These are phyloP conservation scores for Candida incommunis DNA, from an alignment of 805 yeast species.

Conservation along the genomic window DNA sequence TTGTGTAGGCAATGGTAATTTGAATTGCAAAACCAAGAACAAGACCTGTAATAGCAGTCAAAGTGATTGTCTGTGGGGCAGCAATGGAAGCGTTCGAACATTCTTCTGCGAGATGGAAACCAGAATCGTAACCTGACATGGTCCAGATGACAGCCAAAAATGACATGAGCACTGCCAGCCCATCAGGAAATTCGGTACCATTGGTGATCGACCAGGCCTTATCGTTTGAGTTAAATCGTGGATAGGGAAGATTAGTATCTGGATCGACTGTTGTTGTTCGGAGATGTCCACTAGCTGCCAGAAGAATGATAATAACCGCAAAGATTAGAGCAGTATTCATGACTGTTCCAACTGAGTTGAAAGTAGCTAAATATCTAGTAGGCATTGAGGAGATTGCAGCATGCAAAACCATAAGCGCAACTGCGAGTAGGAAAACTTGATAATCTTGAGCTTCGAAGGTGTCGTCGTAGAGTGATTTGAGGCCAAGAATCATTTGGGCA, in stretches of 20 bases:
- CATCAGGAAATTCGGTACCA: conserved; percentile 50
- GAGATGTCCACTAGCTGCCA: conserved; percentile 32
- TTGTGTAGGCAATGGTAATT: conserved; percentile 11
- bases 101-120: conserved; percentile 63
- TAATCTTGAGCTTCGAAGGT: conserved; percentile 31
- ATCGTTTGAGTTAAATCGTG: background rate
- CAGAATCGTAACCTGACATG: conserved; percentile 65
- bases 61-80: conserved; percentile 52
- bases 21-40: conserved; percentile 13
- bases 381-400: conserved; percentile 37
- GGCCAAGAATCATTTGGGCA: conserved; percentile 21
- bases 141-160: conserved; percentile 29
- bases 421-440: conserved; percentile 36
- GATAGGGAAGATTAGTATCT: conserved; percentile 14
- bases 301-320: conserved; percentile 38
- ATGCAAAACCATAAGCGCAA: conserved; percentile 36
- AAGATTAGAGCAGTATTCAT: conserved; percentile 35
- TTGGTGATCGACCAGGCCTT: conserved; percentile 20
- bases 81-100: conserved; percentile 49
- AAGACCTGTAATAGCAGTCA: conserved; percentile 38
- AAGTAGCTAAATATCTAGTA: conserved; percentile 37
- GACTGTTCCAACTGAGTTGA: conserved; percentile 37
- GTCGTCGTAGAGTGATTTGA: conserved; percentile 28
- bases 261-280: conserved; percentile 6
- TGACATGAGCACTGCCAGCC: conserved; percentile 41